phyloP scores from a whole-genome alignment of 2,329 filamentous ascomycete species.

The Madurella fahalii region DNA sequence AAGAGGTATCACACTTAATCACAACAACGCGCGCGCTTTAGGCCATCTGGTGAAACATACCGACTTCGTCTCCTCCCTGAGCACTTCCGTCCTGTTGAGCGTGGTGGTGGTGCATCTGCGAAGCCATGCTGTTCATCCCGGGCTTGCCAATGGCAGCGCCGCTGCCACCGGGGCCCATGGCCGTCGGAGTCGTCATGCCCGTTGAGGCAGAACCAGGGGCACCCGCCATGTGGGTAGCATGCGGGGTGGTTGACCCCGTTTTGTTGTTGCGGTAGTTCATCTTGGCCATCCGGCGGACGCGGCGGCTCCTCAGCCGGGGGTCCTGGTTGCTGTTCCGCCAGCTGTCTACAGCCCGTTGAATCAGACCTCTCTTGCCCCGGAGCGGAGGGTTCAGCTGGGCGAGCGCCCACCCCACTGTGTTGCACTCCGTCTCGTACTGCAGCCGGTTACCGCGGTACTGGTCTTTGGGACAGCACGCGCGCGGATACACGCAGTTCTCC shows the following conservation, averaged over 20 bases:
- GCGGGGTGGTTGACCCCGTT: constrained; percentile 47
- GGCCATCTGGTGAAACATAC: constrained; percentile 98
- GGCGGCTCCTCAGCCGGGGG: constrained; percentile 79
- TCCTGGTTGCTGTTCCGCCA: constrained; percentile 99
- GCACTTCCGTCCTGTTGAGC: constrained; percentile 63
- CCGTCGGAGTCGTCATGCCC: constrained; percentile 59
- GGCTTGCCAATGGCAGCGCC: constrained; percentile 59
- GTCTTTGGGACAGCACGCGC: constrained; percentile 91
- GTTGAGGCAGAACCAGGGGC: constrained; percentile 47
- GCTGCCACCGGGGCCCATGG: constrained; percentile 55
- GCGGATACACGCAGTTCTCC: constrained; percentile 96
- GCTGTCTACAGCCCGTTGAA: constrained; percentile 95
- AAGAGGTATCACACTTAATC: constrained; percentile 34
- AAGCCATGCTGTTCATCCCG: constrained; percentile 62
- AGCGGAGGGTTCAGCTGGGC: constrained; percentile 89
- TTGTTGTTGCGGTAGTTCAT: constrained; percentile 72
- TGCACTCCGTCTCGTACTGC: constrained; percentile 97
- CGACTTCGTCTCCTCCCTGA: constrained; percentile 76
- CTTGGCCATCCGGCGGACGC: constrained; percentile 94
- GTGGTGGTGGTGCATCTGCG: constrained; percentile 70
- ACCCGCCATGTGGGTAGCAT: constrained; percentile 61
- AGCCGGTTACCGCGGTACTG: constrained; percentile 94
- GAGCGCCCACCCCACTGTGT: constrained; percentile 98
- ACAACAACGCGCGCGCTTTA: constrained; percentile 37
- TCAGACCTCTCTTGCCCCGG: constrained; percentile 88